Base-by-base conservation (phyloP, 1,284 basidiomycete species). In the Marasmius sp. region DNA sequence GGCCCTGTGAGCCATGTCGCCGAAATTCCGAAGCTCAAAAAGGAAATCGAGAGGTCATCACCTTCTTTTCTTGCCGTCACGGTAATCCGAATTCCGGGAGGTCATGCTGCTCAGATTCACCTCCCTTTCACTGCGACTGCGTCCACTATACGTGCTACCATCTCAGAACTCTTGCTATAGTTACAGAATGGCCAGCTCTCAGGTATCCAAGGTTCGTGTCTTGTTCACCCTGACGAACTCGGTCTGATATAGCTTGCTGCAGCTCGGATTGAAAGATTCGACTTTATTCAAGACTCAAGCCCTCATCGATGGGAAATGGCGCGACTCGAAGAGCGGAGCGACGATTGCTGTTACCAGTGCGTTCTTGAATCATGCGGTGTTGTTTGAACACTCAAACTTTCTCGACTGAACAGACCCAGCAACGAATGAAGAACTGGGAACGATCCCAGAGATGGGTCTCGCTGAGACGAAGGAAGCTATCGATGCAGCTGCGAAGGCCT, bases 401-500 rank as follows among this genome's bases (percentile, higher is more conserved):
- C 39, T 34, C 48, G 9, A 33, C 37, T 37, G 7, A 20, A 33
- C 64, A 95, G 95, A 97, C 78, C 95, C 95, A 37, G 91, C 93
- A 4, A 95, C 90, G 1, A 84, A 85, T 47, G 85, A 94, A 68
- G 83, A 85, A 61, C 83, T 97, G 50, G 95, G 93, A 34, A 88
- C 85, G 0, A 81, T 94, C 34, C 93, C 95, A 6, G 95, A 97
- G 71, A 92, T 97, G 89, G 90, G 89, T 11, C 74, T 93, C 50
- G 80, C 81, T 38, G 94, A 97, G 75, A 92, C 93, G 4, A 86
- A 87, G 66, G 79, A 85, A 64, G 95, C 95, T 9, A 93, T 97
- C 61, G 79, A 86, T 36, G 87, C 90, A 33, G 95, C 95, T 4
- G 75, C 79, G 16, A 83, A 81, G 54, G 91, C 94, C 0, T 94